These are phyloP conservation scores for Daldinia sp. DNA, from an alignment of 2,329 filamentous ascomycete genomes.

Conservation along the genomic window DNA sequence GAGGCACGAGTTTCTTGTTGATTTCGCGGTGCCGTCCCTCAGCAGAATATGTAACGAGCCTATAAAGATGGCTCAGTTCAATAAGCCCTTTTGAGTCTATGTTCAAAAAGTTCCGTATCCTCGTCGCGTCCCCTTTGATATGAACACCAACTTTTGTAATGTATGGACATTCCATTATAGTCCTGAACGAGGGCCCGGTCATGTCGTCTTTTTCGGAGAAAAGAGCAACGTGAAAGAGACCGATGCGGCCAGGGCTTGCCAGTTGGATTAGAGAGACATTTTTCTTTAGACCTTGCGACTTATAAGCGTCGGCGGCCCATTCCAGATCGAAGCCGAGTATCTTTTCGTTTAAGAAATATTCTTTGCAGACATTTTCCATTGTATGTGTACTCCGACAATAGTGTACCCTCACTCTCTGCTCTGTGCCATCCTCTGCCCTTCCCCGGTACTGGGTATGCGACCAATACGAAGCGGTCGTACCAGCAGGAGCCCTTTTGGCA, in stretches of 20 bases:
- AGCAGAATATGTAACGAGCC: conserved; percentile 73
- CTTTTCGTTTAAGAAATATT: conserved; percentile 72
- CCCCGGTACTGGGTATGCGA: conserved; percentile 72
- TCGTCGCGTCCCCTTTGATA: conserved; percentile 74
- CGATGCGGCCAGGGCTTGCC: conserved; percentile 78
- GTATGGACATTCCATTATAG: conserved; percentile 73
- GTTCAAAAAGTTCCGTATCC: conserved; percentile 71
- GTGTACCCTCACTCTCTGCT: conserved; percentile 70
- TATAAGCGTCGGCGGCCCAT: conserved; percentile 69
- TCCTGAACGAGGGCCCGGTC: conserved; percentile 73
- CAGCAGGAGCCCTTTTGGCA: conserved; percentile 57
- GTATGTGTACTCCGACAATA: conserved; percentile 76
- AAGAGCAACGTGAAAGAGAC: conserved; percentile 80
- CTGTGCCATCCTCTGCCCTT: conserved; percentile 51
- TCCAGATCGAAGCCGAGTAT: conserved; percentile 91
- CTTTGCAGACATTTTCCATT: conserved; percentile 70
- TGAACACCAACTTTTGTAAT: conserved; percentile 81
- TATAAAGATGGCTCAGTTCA: conserved; percentile 85
- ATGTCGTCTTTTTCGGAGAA: conserved; percentile 65
- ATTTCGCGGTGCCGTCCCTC: conserved; percentile 61
- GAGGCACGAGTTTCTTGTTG: conserved; percentile 70
- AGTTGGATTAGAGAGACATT: conserved; percentile 87
- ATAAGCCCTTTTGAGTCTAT: conserved; percentile 73
- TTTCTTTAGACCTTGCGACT: conserved; percentile 60
- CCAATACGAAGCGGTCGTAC: conserved; percentile 67